Evolutionary conservation across 306 rosid species (phyloP).

Genomic region (Phaseolus lunatus): DNA sequence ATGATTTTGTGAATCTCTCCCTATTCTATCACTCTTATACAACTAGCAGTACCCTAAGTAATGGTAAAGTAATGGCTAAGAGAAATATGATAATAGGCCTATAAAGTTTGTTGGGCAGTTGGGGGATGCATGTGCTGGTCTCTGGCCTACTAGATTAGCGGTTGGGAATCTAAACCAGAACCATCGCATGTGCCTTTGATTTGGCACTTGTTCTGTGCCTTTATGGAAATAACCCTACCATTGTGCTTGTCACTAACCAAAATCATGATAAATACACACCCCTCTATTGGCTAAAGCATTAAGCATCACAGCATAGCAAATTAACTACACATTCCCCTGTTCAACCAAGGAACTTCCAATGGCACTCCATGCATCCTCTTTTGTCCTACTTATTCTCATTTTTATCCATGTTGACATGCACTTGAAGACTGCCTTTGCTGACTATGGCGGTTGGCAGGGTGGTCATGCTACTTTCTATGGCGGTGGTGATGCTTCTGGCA

Average conservation of each 20-base stretch:
- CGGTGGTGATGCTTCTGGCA: slow-evolving; percentile 82
- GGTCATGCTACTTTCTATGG: slow-evolving; percentile 93
- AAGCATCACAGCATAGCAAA: slow-evolving; percentile 26
- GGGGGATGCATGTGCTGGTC: slow-evolving; percentile 55
- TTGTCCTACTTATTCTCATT: slow-evolving; percentile 30
- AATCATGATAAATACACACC: slow-evolving; percentile 56
- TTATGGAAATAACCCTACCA: slow-evolving; percentile 33
- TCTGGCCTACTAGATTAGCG: slow-evolving; percentile 49
- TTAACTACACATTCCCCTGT: slow-evolving; percentile 35
- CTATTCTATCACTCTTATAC: background rate
- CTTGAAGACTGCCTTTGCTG: slow-evolving; percentile 47
- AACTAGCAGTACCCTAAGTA: background rate
- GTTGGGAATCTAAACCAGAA: slow-evolving; percentile 63
- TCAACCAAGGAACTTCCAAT: slow-evolving; percentile 35
- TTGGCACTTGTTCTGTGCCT: slow-evolving; percentile 49
- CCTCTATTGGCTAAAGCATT: slow-evolving; percentile 15
- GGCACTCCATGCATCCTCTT: slow-evolving; percentile 52
- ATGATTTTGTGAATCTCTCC: background rate
- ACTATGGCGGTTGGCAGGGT: slow-evolving; percentile 66
- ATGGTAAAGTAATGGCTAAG: background rate
- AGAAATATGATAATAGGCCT: slow-evolving; percentile 17
- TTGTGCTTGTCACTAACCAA: slow-evolving; percentile 5
- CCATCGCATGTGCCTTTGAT: slow-evolving; percentile 66
- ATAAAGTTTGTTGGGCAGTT: slow-evolving; percentile 28
- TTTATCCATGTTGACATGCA: slow-evolving; percentile 41